A percentile compares a stretch with the other conserved stretches of the same genome.
phyloP scores from a whole-genome alignment of 2,329 filamentous ascomycete species.

The Emydomyces testavorans region DNA sequence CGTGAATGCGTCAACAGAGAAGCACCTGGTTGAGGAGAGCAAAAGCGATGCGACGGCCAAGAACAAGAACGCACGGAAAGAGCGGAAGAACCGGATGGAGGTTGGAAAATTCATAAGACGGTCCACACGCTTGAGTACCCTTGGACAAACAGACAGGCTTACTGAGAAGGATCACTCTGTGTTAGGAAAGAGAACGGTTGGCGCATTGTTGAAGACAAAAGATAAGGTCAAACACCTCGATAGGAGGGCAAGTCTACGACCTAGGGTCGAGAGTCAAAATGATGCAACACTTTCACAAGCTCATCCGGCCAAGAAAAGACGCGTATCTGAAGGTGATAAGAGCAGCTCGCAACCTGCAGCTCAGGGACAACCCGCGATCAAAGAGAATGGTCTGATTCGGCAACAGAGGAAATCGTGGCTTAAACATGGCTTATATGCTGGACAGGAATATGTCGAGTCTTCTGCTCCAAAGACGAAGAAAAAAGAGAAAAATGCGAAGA shows the following conservation, averaged over 20 bases:
- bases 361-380: not conserved
- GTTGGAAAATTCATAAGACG: constrained; percentile 25
- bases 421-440: constrained; percentile 72
- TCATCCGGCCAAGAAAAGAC: constrained; percentile 33
- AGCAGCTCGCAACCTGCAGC: not conserved
- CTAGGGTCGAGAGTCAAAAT: constrained; percentile 27
- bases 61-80: constrained; percentile 18
- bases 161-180: constrained; percentile 40
- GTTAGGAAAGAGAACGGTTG: constrained; percentile 51
- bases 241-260: constrained; percentile 49
- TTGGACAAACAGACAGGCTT: constrained; percentile 37
- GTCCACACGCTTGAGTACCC: constrained; percentile 35
- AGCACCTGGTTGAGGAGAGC: not conserved
- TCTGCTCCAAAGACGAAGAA: constrained; percentile 41
- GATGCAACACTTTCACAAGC: constrained; percentile 20
- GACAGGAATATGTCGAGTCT: constrained; percentile 51
- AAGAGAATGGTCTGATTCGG: constrained; percentile 18
- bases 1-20: not conserved
- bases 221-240: constrained; percentile 46
- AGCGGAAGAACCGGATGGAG: constrained; percentile 18
- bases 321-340: constrained; percentile 31
- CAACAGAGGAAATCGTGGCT: constrained; percentile 61
- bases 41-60: constrained; percentile 1
- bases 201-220: constrained; percentile 41
- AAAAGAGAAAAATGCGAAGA: constrained; percentile 23